Evolutionary conservation across 495 filamentous ascomycete species (phyloP), one percentile per base, ranked within the genome.

Genomic region (Aspergillus indologenus): DNA sequence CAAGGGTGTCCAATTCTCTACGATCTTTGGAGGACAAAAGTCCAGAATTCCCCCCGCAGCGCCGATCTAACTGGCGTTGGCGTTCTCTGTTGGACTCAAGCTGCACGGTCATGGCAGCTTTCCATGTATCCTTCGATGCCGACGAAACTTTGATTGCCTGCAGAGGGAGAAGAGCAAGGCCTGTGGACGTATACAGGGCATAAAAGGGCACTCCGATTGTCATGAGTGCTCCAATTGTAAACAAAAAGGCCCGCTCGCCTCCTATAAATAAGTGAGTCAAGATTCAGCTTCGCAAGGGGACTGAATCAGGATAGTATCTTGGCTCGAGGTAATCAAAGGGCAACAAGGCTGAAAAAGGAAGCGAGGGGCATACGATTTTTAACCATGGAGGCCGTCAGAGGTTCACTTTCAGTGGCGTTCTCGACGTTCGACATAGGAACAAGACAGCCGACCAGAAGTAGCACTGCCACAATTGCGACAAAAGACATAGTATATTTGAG

Each of bases 381-480:
- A 0, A 84, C 74, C 43, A 98, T 77, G 23, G 98, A 75, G 24
- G 83, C 82, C 74, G 89, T 93, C 83, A 97, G 96, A 72, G 90
- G 97, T 68, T 96, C 94, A 55, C 96, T 77, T 49, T 95, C 88
- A 58, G 84, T 71, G 59, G 86, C 84, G 26, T 76, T 79, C 44
- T 84, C 83, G 29, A 70, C 67, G 23, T 82, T 82, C 11, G 90
- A 84, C 9, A 90, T 82, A 0, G 95, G 94, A 2, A 92, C 86
- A 69, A 98, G 96, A 76, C 97, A 95, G 5, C 94, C 94, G 54
- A 96, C 83, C 21, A 96, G 71, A 79, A 98, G 96, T 22, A 98
- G 71, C 50, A 95, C 87, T 43, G 95, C 71, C 23, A 90, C 78
- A 18, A 98, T 79, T 4, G 85, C 75, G 57, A 97, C 73, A 67